Conservation (phyloP, 805 yeast genomes). For the Henningerozyma blattae region DNA sequence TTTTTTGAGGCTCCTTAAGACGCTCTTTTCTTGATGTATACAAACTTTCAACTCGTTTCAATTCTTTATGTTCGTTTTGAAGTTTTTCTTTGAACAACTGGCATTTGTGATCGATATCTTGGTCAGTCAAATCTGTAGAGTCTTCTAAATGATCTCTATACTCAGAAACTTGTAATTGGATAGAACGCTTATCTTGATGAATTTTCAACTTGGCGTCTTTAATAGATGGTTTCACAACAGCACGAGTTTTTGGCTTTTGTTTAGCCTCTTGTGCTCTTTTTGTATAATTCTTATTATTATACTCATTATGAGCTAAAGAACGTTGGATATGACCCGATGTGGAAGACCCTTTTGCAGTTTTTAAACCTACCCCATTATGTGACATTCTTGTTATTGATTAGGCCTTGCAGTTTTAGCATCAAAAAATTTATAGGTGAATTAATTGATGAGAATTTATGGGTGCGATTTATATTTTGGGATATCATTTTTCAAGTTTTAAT, state of each 20-base stretch:
- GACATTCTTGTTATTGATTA: no score
- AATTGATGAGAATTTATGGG: no score
- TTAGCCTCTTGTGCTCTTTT: not conserved
- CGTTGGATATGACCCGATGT: constrained; percentile 24
- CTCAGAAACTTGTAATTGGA: constrained; percentile 20
- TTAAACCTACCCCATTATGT: constrained; percentile 21
- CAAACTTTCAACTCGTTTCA: not conserved
- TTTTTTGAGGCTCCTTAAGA: not conserved
- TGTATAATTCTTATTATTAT: constrained; percentile 1
- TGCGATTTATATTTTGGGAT: no score
- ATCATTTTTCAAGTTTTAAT: no score
- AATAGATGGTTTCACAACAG: not conserved
- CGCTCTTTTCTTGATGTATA: constrained; percentile 1
- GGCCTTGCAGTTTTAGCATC: no score
- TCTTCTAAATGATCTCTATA: constrained; percentile 19
- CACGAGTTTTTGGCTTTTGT: constrained; percentile 1
- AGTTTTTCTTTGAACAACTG: constrained; percentile 8
- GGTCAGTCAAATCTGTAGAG: constrained; percentile 9
- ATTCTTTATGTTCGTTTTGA: constrained; percentile 3
- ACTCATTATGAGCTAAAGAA: constrained; percentile 14
- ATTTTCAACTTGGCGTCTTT: constrained; percentile 1
- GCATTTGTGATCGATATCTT: constrained; percentile 13
- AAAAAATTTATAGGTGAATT: no score
- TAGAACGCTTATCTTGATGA: constrained; percentile 15
- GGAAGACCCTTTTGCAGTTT: constrained; percentile 24